Evolutionary conservation across 1,139 yeast genomes (phyloP).

Genomic region (Debaryomyces singareniensis): DNA sequence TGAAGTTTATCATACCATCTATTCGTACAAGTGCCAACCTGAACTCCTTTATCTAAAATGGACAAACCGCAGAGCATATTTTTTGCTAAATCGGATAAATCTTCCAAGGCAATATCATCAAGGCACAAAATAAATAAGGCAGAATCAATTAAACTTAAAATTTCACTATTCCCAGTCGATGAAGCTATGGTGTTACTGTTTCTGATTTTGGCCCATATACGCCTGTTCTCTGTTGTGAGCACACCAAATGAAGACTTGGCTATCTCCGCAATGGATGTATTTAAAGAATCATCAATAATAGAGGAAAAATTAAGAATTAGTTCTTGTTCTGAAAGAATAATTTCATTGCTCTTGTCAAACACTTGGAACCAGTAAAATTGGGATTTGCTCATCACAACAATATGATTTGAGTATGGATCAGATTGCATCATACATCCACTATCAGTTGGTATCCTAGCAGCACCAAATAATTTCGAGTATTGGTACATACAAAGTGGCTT

Average conservation of each 20-base stretch:
- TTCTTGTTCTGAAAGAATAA: slow-evolving; percentile 68
- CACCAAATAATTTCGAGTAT: slow-evolving; percentile 82
- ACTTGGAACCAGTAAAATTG: slow-evolving; percentile 95
- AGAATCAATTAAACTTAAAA: slow-evolving; percentile 67
- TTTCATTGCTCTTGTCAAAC: slow-evolving; percentile 61
- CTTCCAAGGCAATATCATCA: slow-evolving; percentile 67
- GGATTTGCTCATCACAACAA: slow-evolving; percentile 77
- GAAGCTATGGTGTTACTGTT: slow-evolving; percentile 36
- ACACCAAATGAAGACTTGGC: slow-evolving; percentile 86
- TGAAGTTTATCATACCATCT: slow-evolving; percentile 94
- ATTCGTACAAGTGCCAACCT: slow-evolving; percentile 89
- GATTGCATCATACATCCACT: slow-evolving; percentile 83
- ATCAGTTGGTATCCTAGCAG: slow-evolving; percentile 89
- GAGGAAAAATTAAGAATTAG: slow-evolving; percentile 69
- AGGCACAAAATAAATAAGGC: slow-evolving; percentile 78
- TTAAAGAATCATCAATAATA: slow-evolving; percentile 64
- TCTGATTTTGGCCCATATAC: slow-evolving; percentile 77
- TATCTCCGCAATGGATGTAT: slow-evolving; percentile 55
- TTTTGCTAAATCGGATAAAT: slow-evolving; percentile 64
- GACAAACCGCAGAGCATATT: slow-evolving; percentile 86
- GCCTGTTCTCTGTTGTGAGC: slow-evolving; percentile 79
- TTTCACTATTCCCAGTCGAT: slow-evolving; percentile 55
- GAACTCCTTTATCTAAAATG: slow-evolving; percentile 75
- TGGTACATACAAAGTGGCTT: slow-evolving; percentile 70
- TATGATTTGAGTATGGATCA: slow-evolving; percentile 68